Evolutionary conservation across 352 stramenopile species (phyloP), one percentile per base, ranked within the genome.

Genomic region (Globisporangium recalcitrans): DNA sequence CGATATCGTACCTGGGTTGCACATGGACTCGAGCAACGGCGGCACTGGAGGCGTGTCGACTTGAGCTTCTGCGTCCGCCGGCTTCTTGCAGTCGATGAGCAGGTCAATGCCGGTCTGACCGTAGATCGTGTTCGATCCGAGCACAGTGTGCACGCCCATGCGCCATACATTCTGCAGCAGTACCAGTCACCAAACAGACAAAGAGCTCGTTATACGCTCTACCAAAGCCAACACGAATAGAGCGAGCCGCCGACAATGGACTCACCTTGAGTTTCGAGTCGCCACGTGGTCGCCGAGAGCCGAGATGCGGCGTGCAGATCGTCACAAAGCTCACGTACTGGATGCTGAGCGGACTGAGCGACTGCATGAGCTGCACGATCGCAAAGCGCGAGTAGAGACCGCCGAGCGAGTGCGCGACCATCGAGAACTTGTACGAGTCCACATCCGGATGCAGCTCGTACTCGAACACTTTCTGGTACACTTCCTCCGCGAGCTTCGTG

Each of bases 261-360:
- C 54, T 31, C 38, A 91, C 82, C 77, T 90, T 90, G 53, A 91
- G 60, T 8, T 72, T 82, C 2, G 83, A 87, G 22, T 72, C 62
- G 29, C 79, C 80, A 49, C 77, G 81, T 14, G 82, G 78, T n/a
- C 80, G 71, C 19, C 82, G 79, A 13, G 79, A 90, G 52, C 85
- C 85, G 22, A 93, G 70, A 56, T 93, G 85, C 14, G 85, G 85
- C 49, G 85, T 91, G 63, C 80, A 93, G 31, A 93, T 76, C 27
- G 85, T 91, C 14, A 88, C 70, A 48, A 93, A 93, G 58, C 85
- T 87, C 32, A 87, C 70, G 60, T 85, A 91, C 21, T 84, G 64
- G 38, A 91, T 72, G 67, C 82, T 69, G 29, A 93, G 65, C n/a
- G 77, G 80, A 34, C 56, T 67, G 47, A 93, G 68, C 51, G 72